Evolutionary conservation across 1,284 basidiomycete species (phyloP), one percentile per base, ranked within the genome.

Genomic region (Inonotus hispidus): DNA sequence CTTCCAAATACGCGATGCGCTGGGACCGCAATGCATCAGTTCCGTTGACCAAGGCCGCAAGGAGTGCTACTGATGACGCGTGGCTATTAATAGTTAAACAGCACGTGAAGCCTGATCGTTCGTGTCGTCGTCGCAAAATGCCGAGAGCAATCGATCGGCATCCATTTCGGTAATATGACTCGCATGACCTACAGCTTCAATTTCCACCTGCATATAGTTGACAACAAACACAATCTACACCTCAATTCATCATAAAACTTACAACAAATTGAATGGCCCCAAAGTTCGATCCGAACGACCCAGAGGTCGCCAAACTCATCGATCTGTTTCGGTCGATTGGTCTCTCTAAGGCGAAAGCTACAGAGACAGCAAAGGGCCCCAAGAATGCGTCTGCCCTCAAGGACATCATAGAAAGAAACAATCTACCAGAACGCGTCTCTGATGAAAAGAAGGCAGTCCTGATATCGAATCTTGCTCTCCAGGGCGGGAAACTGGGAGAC

Each of bases 381-480:
- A 95, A 92, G 78, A 83, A 83, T 65, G 88, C 91, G 3, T 70
- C 79, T 1, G 78, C 87, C 5, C 80, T 97, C 63, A 86, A 84
- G 67, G 82, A 83, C 32, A 81, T 94, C 58, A 87, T 95, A 66
- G 81, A 85, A 61, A 76, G 76, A 56, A 78, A 87, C 67, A 72
- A 77, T 10, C 76, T 87, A n/a, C 71, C 75, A 21, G 74, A 74
- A 16, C 73, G 74, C 60, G 69, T 70, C 10, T 78, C 93, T 35
- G 88, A 91, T 61, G 92, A 95, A 71, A 95, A 93, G 75, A 85
- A 86, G 66, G 92, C 89, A 0, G 82, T 83, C 1, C 77, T 96
- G 13, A 70, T 93, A 53, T 85, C 88, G 56, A 83, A 86, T 53
- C 77, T 92, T 35, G 87, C 90, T 23, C 80, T 84, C 14, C 81